phyloP scores from a whole-genome alignment of 1,139 yeast species.

The Sugiyamaella pinicola region DNA sequence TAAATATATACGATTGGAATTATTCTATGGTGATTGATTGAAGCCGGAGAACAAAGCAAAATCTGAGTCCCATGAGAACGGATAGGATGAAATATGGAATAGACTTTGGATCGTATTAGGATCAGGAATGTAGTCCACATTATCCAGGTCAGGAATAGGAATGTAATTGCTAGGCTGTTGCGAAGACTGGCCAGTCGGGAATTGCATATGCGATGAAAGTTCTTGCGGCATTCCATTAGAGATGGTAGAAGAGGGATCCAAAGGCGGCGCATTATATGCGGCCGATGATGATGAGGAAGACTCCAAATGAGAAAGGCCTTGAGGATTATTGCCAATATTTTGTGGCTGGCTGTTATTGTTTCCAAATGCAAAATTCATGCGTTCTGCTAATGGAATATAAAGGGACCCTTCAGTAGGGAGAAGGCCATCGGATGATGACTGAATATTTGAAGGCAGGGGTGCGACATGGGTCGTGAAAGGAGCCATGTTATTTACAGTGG shows the following conservation, averaged over 20 bases:
- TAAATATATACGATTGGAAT: neutral
- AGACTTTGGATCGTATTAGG: conserved; percentile 29
- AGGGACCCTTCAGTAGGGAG: conserved; percentile 14
- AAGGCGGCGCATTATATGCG: neutral
- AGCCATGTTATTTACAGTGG: neutral
- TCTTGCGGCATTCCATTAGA: neutral
- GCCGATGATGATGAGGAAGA: neutral
- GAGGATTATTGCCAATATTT: too few relatives aligned
- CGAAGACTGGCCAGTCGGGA: neutral
- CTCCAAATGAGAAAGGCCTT: too few relatives aligned
- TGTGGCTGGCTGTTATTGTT: conserved; percentile 1
- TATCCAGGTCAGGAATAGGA: conserved; percentile 7
- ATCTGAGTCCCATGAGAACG: conserved; percentile 32
- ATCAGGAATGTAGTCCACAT: conserved; percentile 22
- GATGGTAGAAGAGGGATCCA: neutral
- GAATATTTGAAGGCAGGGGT: conserved; percentile 2
- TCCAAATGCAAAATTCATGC: conserved; percentile 10
- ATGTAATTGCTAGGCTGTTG: conserved; percentile 1
- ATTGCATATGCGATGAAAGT: neutral
- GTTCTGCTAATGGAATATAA: conserved; percentile 7
- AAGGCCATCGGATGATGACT: conserved; percentile 14
- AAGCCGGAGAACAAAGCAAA: conserved; percentile 10
- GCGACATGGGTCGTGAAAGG: neutral
- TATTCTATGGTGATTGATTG: conserved; percentile 10
- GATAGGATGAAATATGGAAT: conserved; percentile 30